Base-by-base conservation (phyloP, 768 basidiomycete species). In the Clavulina sp. region DNA sequence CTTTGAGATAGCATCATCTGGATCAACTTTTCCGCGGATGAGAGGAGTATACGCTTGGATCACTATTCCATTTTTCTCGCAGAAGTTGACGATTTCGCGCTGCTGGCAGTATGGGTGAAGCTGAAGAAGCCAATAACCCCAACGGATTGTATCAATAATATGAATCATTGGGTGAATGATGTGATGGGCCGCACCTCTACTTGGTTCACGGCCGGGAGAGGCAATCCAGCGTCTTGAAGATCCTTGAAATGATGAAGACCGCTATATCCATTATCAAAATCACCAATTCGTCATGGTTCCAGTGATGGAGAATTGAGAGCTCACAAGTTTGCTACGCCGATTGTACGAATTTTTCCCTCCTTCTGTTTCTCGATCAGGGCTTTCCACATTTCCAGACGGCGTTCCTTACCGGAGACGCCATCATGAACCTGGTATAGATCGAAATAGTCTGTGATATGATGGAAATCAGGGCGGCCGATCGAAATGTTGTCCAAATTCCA, bases 71-170 rank as follows among this genome's bases (percentile, higher is more conserved):
- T 80, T 66, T 38, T 69, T 63, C 21, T 64, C 63, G 65, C 84
- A 87, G 62, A 82, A 91, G 3, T 78, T 71, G 18, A 83, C 83
- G 52, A 91, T 84, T 4, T 76, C 71, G 38, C 70, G 53, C 59
- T 89, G 86, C 60, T 89, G 87, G 64, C 84, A 88, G 54, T 80
- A 72, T 0, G 85, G 84, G 56, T 87, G 84, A n/a, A 87, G 68
- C 84, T 86, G n/a, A n/a, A n/a, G n/a, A n/a, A n/a, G n/a, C n/a
- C n/a, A n/a, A n/a, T n/a, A n/a, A n/a, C n/a, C n/a, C n/a, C n/a
- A n/a, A n/a, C n/a, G n/a, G n/a, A n/a, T n/a, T n/a, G n/a, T n/a
- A n/a, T n/a, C n/a, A n/a, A n/a, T n/a, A n/a, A n/a, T n/a, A n/a
- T n/a, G n/a, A n/a, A n/a, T n/a, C n/a, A n/a, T n/a, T n/a, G n/a